Percentiles rank a stretch among this genome's conserved stretches.
phyloP scores from a whole-genome alignment of 1,284 basidiomycete genomes.

The Thecaphora frezii region DNA sequence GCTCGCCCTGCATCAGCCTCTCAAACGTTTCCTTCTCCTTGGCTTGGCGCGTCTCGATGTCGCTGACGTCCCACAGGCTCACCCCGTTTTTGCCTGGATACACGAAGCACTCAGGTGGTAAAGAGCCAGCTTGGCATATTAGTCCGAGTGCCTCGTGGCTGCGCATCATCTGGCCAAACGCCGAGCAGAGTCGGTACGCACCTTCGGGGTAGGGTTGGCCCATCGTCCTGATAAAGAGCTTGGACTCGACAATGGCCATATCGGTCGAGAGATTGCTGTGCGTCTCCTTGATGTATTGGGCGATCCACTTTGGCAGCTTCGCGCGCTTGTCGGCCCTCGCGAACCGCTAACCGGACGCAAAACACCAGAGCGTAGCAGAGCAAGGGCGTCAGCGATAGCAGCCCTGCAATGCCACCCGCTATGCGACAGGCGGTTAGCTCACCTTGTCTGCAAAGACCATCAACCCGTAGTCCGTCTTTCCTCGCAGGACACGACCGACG shows the following conservation, averaged over 20 bases:
- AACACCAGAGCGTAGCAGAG: too few relatives aligned
- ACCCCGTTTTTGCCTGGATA: constrained; percentile 73
- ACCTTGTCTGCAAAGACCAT: constrained; percentile 95
- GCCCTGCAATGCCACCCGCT: too few relatives aligned
- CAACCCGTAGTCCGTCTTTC: constrained; percentile 98
- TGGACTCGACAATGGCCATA: constrained; percentile 93
- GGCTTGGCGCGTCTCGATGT: constrained; percentile 77
- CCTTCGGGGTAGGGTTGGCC: constrained; percentile 95
- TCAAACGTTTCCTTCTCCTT: constrained; percentile 67
- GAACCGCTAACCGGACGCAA: constrained; percentile 71
- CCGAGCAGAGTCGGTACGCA: constrained; percentile 44
- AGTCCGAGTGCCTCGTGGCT: too few relatives aligned
- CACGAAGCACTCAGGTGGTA: too few relatives aligned
- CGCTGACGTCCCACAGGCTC: constrained; percentile 87
- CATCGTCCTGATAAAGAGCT: constrained; percentile 95
- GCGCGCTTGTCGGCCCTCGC: constrained; percentile 93
- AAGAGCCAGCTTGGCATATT: too few relatives aligned
- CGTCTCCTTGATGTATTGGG: constrained; percentile 91
- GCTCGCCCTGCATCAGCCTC: constrained; percentile 41
- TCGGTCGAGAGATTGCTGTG: constrained; percentile 97
- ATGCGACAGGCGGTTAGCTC: neutral
- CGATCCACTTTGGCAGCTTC: constrained; percentile 98
- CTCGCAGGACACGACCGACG: constrained; percentile 92
- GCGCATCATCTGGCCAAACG: too few relatives aligned
- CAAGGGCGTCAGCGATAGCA: too few relatives aligned